phyloP scores from a whole-genome alignment of 192 early-diverging fungal species.

The Podila epicladia region DNA sequence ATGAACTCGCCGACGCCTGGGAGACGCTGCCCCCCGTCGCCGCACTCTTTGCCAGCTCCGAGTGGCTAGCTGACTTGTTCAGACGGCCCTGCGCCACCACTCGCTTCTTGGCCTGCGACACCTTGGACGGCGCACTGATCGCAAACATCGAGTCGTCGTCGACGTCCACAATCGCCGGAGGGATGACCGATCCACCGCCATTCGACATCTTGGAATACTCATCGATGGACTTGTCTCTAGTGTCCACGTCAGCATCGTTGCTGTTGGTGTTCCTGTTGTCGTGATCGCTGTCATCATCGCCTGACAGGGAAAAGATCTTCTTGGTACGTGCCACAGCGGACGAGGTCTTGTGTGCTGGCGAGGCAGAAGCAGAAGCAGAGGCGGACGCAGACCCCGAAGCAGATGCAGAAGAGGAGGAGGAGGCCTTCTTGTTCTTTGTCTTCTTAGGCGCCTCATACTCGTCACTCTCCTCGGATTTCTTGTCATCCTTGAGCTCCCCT shows the following conservation, averaged over 20 bases:
- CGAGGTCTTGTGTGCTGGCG: not conserved
- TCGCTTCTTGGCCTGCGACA: conserved; percentile 36
- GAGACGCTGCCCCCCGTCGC: conserved; percentile 2
- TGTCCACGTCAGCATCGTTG: not conserved
- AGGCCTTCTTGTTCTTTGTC: conserved; percentile 19
- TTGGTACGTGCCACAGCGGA: not conserved
- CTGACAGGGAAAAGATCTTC: conserved; percentile 42
- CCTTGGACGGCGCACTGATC: conserved; percentile 37
- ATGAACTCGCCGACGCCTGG: conserved; percentile 2
- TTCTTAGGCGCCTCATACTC: conserved; percentile 4
- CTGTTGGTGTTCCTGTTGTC: not conserved
- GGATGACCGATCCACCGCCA: not conserved
- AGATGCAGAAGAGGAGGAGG: not conserved
- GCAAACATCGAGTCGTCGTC: conserved; percentile 48
- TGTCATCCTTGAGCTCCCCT: not conserved
- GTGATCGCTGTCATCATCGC: conserved; percentile 8
- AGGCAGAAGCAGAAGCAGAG: not conserved
- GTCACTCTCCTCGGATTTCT: conserved; percentile 20
- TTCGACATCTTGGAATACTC: not conserved
- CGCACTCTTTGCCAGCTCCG: conserved; percentile 7
- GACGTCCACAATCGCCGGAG: conserved; percentile 26
- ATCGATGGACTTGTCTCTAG: not conserved
- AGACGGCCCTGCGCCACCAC: conserved; percentile 9
- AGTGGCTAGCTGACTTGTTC: conserved; percentile 17
- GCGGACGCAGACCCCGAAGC: not conserved